Percentiles rank a stretch among this genome's conserved stretches.
Evolutionary conservation across 371 early-diverging fungal genomes (phyloP).

Genomic region (Haplosporangium sp.): DNA sequence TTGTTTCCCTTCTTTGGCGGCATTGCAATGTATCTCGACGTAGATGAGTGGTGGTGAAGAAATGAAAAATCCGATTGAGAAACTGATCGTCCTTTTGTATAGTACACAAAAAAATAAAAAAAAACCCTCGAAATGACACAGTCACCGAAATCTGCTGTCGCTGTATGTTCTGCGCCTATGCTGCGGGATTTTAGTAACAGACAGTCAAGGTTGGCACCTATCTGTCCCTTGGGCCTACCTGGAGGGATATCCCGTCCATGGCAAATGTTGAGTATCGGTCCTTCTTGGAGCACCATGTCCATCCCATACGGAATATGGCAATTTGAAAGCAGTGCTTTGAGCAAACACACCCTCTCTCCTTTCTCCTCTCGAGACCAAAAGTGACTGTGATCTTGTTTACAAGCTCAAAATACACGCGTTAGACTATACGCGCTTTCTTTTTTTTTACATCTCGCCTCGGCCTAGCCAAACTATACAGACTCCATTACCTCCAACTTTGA

Average conservation of each 20-base stretch:
- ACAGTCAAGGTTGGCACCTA: too few relatives aligned
- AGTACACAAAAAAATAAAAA: conserved; percentile 8
- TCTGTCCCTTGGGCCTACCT: too few relatives aligned
- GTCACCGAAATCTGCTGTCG: conserved; percentile 11
- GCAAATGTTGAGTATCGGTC: too few relatives aligned
- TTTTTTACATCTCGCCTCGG: background rate
- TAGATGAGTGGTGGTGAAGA: background rate
- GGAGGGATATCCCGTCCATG: too few relatives aligned
- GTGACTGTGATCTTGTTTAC: conserved; percentile 2
- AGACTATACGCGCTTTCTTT: conserved; percentile 2
- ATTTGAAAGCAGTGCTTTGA: too few relatives aligned
- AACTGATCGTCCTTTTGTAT: background rate
- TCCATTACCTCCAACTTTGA: background rate
- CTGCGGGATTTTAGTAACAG: background rate
- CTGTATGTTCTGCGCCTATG: background rate
- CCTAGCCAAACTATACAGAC: background rate
- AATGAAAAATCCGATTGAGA: background rate
- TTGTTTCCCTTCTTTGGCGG: conserved; percentile 58
- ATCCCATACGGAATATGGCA: too few relatives aligned
- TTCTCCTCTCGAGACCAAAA: background rate
- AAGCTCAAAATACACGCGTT: background rate
- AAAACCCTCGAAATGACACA: conserved; percentile 10
- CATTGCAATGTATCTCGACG: conserved; percentile 18
- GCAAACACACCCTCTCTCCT: too few relatives aligned
- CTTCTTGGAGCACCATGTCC: too few relatives aligned